Conservation (phyloP, 306 rosid species). For the Canavalia ensiformis region DNA sequence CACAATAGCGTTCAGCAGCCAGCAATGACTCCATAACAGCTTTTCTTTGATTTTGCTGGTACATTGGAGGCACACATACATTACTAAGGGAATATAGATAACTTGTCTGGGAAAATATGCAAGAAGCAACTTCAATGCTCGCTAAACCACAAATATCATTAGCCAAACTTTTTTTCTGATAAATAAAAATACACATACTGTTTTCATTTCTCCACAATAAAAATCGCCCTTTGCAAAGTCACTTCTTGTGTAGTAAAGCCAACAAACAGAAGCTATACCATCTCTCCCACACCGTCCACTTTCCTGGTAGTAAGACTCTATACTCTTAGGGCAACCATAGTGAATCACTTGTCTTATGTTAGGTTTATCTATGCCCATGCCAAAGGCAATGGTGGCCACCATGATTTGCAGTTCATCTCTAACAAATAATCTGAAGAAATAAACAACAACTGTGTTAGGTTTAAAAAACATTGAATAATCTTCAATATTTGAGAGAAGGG, state of each 20-base stretch:
- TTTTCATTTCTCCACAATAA: constrained; percentile 68
- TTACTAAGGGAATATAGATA: constrained; percentile 37
- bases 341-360: constrained; percentile 91
- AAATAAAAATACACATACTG: constrained; percentile 58
- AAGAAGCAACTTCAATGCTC: constrained; percentile 44
- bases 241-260: constrained; percentile 92
- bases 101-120: constrained; percentile 39
- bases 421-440: constrained; percentile 73
- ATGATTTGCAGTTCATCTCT: constrained; percentile 83
- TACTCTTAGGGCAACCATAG: constrained; percentile 93
- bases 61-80: constrained; percentile 41
- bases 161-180: constrained; percentile 10
- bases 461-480: constrained; percentile 31
- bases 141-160: constrained; percentile 29
- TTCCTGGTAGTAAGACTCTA: constrained; percentile 93
- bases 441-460: constrained; percentile 39
- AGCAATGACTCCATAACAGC: constrained; percentile 80
- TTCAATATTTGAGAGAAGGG: constrained; percentile 28
- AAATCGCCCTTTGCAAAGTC: constrained; percentile 76
- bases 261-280: constrained; percentile 89
- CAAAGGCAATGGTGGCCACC: constrained; percentile 97
- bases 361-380: constrained; percentile 98
- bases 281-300: constrained; percentile 97
- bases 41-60: constrained; percentile 77
- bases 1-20: constrained; percentile 85